Evolutionary conservation across 1,139 yeast species (phyloP).

Genomic region (Sporopachydermia cereana): DNA sequence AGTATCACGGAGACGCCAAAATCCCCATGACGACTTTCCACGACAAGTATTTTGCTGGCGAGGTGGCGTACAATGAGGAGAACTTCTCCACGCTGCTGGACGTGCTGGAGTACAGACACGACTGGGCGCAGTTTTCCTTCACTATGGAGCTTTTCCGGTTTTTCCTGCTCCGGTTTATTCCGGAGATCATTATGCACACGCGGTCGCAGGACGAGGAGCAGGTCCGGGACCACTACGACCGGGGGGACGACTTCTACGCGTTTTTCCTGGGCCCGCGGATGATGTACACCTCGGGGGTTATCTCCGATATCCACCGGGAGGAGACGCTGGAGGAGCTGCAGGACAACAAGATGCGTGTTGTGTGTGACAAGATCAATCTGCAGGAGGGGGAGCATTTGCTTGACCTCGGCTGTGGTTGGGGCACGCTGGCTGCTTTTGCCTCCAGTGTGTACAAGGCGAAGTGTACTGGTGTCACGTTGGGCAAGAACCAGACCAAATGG

Average conservation of each 20-base stretch:
- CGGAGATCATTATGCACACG: conserved; percentile 86
- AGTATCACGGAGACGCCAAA: conserved; percentile 62
- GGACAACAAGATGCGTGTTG: conserved; percentile 80
- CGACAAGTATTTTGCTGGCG: conserved; percentile 72
- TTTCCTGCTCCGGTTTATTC: conserved; percentile 82
- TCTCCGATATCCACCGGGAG: conserved; percentile 56
- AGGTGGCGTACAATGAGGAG: conserved; percentile 84
- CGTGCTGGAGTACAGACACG: conserved; percentile 75
- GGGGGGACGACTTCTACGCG: conserved; percentile 91
- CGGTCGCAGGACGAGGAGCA: conserved; percentile 94
- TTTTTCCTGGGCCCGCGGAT: conserved; percentile 94
- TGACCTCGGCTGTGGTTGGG: conserved; percentile 96
- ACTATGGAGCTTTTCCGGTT: conserved; percentile 68
- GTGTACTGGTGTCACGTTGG: conserved; percentile 84
- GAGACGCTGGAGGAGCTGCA: conserved; percentile 80
- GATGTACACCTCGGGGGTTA: conserved; percentile 85
- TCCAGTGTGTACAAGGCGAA: conserved; percentile 75
- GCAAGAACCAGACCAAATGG: conserved; percentile 86
- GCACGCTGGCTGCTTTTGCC: conserved; percentile 79
- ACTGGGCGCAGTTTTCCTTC: conserved; percentile 79
- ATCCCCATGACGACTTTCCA: conserved; percentile 93
- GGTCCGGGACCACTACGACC: conserved; percentile 90
- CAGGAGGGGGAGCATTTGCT: conserved; percentile 61
- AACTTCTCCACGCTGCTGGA: conserved; percentile 39
- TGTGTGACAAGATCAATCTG: conserved; percentile 77